Conservation (phyloP, 2,329 filamentous ascomycete species). For the Pseudomassariella vexata region DNA sequence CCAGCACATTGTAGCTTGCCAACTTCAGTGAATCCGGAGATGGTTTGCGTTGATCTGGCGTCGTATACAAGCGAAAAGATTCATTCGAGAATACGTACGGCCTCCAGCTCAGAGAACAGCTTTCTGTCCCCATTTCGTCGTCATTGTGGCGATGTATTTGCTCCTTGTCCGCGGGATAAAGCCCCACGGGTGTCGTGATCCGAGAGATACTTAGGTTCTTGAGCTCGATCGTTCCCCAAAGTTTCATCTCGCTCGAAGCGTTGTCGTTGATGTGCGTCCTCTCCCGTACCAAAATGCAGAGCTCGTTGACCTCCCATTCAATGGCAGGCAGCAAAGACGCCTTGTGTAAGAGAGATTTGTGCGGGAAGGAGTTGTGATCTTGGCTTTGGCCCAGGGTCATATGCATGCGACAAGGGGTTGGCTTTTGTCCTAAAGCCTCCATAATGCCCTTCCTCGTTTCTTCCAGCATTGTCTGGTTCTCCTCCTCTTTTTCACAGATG, state of each 20-base stretch:
- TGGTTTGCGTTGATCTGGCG: conserved; percentile 8
- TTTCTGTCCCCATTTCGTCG: background rate
- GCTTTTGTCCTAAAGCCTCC: conserved; percentile 26
- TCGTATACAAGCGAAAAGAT: conserved; percentile 12
- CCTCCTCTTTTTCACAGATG: conserved; percentile 26
- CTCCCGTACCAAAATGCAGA: conserved; percentile 50
- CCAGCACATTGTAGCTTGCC: conserved; percentile 48
- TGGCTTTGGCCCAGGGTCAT: conserved; percentile 57
- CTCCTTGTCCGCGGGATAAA: conserved; percentile 9
- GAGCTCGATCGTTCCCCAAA: conserved; percentile 47
- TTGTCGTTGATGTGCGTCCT: conserved; percentile 21
- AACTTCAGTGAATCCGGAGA: conserved; percentile 22
- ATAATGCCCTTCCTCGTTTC: conserved; percentile 29
- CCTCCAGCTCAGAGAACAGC: conserved; percentile 5
- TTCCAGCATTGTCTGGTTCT: conserved; percentile 16
- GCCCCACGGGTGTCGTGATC: conserved; percentile 7
- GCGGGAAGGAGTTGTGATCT: conserved; percentile 35
- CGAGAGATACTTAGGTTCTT: conserved; percentile 12
- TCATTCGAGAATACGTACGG: conserved; percentile 14
- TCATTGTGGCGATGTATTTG: background rate
- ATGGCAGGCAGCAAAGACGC: conserved; percentile 39
- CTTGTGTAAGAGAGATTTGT: conserved; percentile 48
- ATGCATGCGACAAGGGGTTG: conserved; percentile 37
- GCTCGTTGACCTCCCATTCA: conserved; percentile 39
- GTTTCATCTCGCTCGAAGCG: conserved; percentile 42